Conservation (phyloP, 495 filamentous ascomycete species). For the Letharia columbiana region DNA sequence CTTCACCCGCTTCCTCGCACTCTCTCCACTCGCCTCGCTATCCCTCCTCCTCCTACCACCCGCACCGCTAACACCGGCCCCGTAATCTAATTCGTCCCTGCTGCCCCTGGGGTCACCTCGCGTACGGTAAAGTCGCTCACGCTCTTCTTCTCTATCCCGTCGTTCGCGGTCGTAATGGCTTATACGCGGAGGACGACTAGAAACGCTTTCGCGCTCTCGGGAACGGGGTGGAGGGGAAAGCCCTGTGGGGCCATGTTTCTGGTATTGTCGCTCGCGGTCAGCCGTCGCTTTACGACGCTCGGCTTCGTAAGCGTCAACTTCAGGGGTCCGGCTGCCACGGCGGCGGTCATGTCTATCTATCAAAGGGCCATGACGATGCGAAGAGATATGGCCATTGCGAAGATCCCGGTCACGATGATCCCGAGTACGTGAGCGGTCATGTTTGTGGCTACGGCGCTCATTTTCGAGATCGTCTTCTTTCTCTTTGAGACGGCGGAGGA, state of each 20-base stretch:
- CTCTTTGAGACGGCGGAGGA: constrained; percentile 79
- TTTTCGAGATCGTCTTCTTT: constrained; percentile 79
- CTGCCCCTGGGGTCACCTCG: constrained; percentile 67
- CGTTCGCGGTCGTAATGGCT: constrained; percentile 63
- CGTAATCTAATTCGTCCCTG: constrained; percentile 79
- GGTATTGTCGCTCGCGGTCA: constrained; percentile 78
- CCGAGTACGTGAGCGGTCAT: constrained; percentile 49
- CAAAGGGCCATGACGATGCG: constrained; percentile 41
- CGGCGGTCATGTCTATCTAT: constrained; percentile 38
- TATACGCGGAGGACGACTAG: constrained; percentile 22
- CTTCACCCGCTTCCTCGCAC: constrained; percentile 50
- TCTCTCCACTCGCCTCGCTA: constrained; percentile 53
- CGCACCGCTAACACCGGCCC: constrained; percentile 58
- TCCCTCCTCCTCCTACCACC: constrained; percentile 58
- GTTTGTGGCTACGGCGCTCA: constrained; percentile 46
- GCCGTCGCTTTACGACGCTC: constrained; percentile 79
- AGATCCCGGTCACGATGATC: constrained; percentile 47
- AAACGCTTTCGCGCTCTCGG: constrained; percentile 44
- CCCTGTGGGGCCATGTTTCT: constrained; percentile 63
- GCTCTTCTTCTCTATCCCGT: constrained; percentile 73
- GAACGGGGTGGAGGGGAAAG: constrained; percentile 47
- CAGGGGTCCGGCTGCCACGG: constrained; percentile 65
- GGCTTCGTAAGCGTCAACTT: constrained; percentile 79
- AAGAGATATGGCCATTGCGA: constrained; percentile 38
- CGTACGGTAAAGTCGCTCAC: constrained; percentile 74